Conservation (phyloP, 2,329 filamentous ascomycete genomes). For the Epichloe sp. region DNA sequence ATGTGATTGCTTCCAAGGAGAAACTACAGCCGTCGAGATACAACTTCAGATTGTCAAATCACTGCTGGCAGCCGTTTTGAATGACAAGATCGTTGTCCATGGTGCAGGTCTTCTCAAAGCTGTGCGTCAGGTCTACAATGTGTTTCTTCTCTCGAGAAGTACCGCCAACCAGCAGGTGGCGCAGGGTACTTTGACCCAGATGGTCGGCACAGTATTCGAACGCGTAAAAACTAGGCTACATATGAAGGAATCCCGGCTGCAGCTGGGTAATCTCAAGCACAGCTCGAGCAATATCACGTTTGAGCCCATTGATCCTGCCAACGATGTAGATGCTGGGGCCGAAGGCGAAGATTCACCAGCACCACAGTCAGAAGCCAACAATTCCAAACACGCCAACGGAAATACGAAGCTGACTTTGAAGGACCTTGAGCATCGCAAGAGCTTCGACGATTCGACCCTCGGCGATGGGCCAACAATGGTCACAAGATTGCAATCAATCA, state of each 20-base stretch:
- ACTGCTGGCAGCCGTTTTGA: slow-evolving; percentile 82
- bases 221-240: slow-evolving; percentile 76
- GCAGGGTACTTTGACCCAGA: slow-evolving; percentile 92
- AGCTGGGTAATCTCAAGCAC: slow-evolving; percentile 37
- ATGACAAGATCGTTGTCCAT: slow-evolving; percentile 98
- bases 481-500: slow-evolving; percentile 41
- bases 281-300: slow-evolving; percentile 40
- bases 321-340: slow-evolving; percentile 25
- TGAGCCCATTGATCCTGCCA: slow-evolving; percentile 29
- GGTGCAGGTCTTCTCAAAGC: slow-evolving; percentile 92
- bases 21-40: slow-evolving; percentile 81
- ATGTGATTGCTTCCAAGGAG: slow-evolving; percentile 97
- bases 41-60: slow-evolving; percentile 98
- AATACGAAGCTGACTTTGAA: slow-evolving; percentile 50
- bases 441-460: slow-evolving; percentile 54
- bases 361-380: slow-evolving; percentile 17
- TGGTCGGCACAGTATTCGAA: slow-evolving; percentile 97
- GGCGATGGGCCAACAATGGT: slow-evolving; percentile 57
- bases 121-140: slow-evolving; percentile 96
- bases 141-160: slow-evolving; percentile 89
- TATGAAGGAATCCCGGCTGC: slow-evolving; percentile 68
- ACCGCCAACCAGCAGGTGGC: slow-evolving; percentile 94
- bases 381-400: slow-evolving; percentile 20
- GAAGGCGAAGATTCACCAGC: slow-evolving; percentile 22
- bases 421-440: slow-evolving; percentile 54